A percentile compares a stretch with the other conserved stretches of the same genome.
Conservation (phyloP, 768 basidiomycete species). For the Crepidotus variabilis region DNA sequence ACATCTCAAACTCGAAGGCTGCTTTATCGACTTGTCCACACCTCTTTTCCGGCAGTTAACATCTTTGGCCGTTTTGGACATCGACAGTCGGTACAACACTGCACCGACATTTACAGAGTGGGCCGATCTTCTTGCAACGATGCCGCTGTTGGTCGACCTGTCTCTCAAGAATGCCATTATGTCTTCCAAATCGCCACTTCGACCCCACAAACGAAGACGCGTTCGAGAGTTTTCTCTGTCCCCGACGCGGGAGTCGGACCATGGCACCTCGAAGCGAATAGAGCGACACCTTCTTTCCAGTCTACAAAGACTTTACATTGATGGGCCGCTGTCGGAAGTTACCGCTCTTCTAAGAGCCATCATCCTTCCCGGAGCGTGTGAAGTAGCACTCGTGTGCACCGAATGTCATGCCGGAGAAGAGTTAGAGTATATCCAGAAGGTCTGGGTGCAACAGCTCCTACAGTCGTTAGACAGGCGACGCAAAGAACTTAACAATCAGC, state of each 20-base stretch:
- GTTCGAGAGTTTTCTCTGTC: background rate
- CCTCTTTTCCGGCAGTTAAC: constrained; percentile 11
- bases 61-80: constrained; percentile 8
- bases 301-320: constrained; percentile 11
- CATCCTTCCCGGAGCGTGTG: constrained; percentile 4
- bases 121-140: constrained; percentile 10
- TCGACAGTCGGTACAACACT: constrained; percentile 6
- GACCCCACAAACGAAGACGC: background rate
- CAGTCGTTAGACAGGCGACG: background rate
- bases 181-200: background rate
- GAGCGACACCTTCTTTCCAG: background rate
- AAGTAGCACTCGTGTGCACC: constrained; percentile 10
- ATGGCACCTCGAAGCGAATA: background rate
- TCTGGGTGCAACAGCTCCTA: background rate
- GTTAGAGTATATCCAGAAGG: constrained; percentile 3
- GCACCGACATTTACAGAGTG: constrained; percentile 15
- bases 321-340: constrained; percentile 9
- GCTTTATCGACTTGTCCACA: constrained; percentile 11
- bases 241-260: background rate
- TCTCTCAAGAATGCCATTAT: constrained; percentile 13
- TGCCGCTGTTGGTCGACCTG: constrained; percentile 12
- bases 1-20: constrained; percentile 12
- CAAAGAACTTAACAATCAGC: background rate
- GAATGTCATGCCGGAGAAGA: constrained; percentile 10
- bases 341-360: constrained; percentile 9